Conservation (phyloP, 495 filamentous ascomycete genomes). For the Lasiosphaeria ovina region DNA sequence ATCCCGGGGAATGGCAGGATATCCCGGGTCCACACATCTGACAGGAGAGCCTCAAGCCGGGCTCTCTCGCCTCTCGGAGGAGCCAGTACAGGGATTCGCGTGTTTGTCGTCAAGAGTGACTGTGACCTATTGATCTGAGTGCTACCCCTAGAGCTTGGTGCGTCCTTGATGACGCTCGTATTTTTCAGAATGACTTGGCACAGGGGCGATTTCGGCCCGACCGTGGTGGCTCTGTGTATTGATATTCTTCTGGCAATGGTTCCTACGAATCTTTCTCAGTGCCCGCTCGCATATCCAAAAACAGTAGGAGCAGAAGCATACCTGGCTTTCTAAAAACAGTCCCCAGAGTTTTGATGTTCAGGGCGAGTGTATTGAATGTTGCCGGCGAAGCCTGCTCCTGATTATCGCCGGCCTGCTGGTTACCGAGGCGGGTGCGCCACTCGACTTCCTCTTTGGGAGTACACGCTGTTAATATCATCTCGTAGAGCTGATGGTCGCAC, state of each 20-base stretch:
- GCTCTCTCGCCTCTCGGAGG: constrained; percentile 73
- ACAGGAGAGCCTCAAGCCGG: constrained; percentile 69
- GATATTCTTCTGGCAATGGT: constrained; percentile 75
- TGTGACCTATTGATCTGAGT: constrained; percentile 65
- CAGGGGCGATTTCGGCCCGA: constrained; percentile 58
- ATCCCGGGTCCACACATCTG: constrained; percentile 83
- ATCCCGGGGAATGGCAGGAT: constrained; percentile 85
- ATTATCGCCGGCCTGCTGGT: constrained; percentile 34
- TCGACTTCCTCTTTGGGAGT: constrained; percentile 74
- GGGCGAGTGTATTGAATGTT: constrained; percentile 57
- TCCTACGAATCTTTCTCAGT: constrained; percentile 38
- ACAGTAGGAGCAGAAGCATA: constrained; percentile 16
- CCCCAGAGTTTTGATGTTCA: constrained; percentile 73
- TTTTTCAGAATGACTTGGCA: constrained; percentile 87
- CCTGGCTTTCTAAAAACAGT: constrained; percentile 67
- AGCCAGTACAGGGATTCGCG: constrained; percentile 58
- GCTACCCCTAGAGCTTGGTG: constrained; percentile 32
- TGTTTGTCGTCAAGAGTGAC: constrained; percentile 63
- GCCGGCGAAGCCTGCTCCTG: constrained; percentile 45
- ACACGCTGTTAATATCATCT: constrained; percentile 86
- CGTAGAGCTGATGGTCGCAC: constrained; percentile 69
- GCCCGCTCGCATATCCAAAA: neutral
- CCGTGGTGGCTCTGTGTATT: constrained; percentile 71
- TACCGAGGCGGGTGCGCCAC: constrained; percentile 62
- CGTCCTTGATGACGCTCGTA: constrained; percentile 68